Evolutionary conservation across 164 flowering plant species (phyloP).

Genomic region (Tetrastigma voinierianum): DNA sequence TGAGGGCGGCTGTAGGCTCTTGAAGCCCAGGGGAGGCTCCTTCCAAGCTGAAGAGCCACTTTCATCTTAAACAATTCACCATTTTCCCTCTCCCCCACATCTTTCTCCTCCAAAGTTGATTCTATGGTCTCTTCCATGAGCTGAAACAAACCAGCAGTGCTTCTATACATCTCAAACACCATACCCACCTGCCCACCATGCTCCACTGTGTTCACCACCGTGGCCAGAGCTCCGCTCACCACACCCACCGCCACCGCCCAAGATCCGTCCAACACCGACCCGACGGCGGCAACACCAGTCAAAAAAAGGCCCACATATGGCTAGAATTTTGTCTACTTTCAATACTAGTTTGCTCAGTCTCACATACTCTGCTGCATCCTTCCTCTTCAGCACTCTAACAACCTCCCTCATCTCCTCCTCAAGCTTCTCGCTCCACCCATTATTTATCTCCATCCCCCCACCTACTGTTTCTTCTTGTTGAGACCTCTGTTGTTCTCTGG

Average conservation of each 20-base stretch:
- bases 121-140: conserved; percentile 37
- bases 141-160: conserved; percentile 36
- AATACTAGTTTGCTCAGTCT: conserved; percentile 31
- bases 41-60: no score
- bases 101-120: conserved; percentile 25
- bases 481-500: background rate
- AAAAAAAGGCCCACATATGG: conserved; percentile 31
- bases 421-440: conserved; percentile 37
- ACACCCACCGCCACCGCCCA: conserved; percentile 26
- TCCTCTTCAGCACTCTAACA: conserved; percentile 23
- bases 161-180: conserved; percentile 59
- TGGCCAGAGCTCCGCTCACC: conserved; percentile 43
- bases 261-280: conserved; percentile 23
- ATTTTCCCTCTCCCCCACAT: conserved; percentile 26
- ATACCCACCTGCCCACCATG: conserved; percentile 64
- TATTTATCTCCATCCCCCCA: background rate
- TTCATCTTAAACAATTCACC: conserved; percentile 14
- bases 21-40: no score
- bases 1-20: no score
- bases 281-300: conserved; percentile 37
- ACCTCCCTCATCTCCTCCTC: conserved; percentile 37
- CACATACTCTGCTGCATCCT: conserved; percentile 34
- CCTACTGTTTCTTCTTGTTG: background rate
- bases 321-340: conserved; percentile 30
- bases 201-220: conserved; percentile 40